Evolutionary conservation across 371 early-diverging fungal species (phyloP), one percentile per base, ranked within the genome.

Genomic region (Lichtheimia ornata): DNA sequence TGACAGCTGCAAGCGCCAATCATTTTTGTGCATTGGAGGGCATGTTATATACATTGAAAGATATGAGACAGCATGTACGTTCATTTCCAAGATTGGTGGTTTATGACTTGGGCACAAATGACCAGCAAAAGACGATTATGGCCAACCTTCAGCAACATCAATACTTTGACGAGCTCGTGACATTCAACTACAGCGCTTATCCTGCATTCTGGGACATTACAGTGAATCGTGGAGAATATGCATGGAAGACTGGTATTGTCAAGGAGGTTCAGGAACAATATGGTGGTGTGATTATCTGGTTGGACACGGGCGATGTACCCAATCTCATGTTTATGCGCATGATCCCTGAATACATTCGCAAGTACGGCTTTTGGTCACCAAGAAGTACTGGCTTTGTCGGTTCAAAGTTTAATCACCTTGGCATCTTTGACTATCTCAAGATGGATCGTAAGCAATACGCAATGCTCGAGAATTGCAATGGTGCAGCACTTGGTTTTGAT

Each of bases 161-260:
- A 13, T 76, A 49, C 53, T 67, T 81, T 44, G 78, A 77, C 47
- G 73, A 81, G 12, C 64, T 76, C 35, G 57, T 68, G 15, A 53
- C 54, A 18, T 81, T 84, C 52, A 62, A 84, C 45, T 84, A 73
- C 41, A 35, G 69, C 0, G 60, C 58, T 18, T 84, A 84, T 53
- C 84, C 84, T 0, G 30, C 40, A 30, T 84, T 84, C 58, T 84
- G 84, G 84, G 59, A 84, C 50, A 72, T 84, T 43, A 59, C 44
- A 9, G 50, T 66, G 9, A 62, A 65, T 12, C 73, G 80, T n/a
- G 84, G 84, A 40, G 75, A 84, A 61, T 84, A 84, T 50, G 84
- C 78, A 13, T 84, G 84, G 84, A 84, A 84, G 62, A 68, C 77
- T 7, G 85, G 85, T n/a, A 77, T 78, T 17, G 70, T 84, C 61